phyloP scores from a whole-genome alignment of 139 green algal species.

The Chlamydomonas schloesseri region DNA sequence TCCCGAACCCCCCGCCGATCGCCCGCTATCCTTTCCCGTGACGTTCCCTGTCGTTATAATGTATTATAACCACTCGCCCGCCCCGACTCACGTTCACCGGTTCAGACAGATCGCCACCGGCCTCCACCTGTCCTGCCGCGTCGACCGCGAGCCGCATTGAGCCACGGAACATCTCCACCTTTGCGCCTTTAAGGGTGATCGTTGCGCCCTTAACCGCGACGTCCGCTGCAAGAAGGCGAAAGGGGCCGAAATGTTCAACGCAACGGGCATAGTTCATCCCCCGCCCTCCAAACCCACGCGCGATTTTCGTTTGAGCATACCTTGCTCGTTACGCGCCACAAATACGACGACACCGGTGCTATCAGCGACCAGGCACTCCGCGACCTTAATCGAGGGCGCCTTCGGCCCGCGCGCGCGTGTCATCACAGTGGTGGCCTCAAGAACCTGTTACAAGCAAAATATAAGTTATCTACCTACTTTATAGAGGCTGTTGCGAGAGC shows the following conservation, averaged over 20 bases:
- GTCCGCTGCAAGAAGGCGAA: conserved; percentile 86
- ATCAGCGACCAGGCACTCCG: conserved; percentile 92
- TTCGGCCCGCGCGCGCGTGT: conserved; percentile 61
- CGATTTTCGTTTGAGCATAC: conserved; percentile 46
- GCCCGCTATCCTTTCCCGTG: not conserved
- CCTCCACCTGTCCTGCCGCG: conserved; percentile 80
- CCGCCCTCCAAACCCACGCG: not conserved
- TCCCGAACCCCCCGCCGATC: too few species aligned
- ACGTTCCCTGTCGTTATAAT: not conserved
- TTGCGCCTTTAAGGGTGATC: conserved; percentile 85
- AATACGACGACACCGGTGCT: conserved; percentile 87
- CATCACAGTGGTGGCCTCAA: conserved; percentile 80
- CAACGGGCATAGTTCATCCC: too few species aligned
- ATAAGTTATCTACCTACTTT: not conserved
- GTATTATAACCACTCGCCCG: too few species aligned
- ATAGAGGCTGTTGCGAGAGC: too few species aligned
- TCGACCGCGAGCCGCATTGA: conserved; percentile 91
- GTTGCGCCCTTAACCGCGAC: conserved; percentile 70
- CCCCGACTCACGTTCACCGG: conserved; percentile 4
- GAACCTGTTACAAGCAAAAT: conserved; percentile 65
- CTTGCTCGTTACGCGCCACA: conserved; percentile 87
- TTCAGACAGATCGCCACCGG: not conserved
- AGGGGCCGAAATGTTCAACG: not conserved
- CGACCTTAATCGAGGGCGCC: conserved; percentile 68
- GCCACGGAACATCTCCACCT: conserved; percentile 92